Evolutionary conservation across 768 basidiomycete species (phyloP).

Genomic region (Sarcodon sp.): DNA sequence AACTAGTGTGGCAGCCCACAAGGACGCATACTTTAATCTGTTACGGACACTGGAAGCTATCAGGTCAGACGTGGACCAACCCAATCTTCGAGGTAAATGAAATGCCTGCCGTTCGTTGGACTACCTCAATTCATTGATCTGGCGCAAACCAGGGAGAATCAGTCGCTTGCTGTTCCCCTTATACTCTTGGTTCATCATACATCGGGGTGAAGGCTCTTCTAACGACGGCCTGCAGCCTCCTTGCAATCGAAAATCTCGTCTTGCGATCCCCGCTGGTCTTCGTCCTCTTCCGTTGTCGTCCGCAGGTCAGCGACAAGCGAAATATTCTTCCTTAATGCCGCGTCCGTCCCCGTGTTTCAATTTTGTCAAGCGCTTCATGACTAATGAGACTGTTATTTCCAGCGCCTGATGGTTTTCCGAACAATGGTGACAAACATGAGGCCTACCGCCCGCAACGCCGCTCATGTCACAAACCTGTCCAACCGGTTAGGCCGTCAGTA

Average conservation of each 20-base stretch:
- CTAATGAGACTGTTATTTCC: neutral
- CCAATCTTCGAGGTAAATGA: conserved; percentile 4
- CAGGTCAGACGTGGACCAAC: conserved; percentile 3
- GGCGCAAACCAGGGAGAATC: conserved; percentile 15
- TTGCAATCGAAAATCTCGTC: neutral
- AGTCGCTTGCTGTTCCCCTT: conserved; percentile 20
- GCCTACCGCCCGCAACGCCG: neutral
- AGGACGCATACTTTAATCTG: conserved; percentile 35
- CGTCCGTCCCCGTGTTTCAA: neutral
- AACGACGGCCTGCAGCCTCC: conserved; percentile 21
- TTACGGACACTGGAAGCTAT: conserved; percentile 14
- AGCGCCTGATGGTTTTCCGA: neutral
- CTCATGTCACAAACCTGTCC: neutral
- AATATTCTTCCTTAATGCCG: conserved; percentile 1
- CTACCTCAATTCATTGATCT: neutral
- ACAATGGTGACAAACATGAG: neutral
- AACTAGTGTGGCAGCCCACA: conserved; percentile 23
- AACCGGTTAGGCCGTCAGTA: neutral
- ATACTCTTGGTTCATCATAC: conserved; percentile 17
- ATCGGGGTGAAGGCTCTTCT: conserved; percentile 17
- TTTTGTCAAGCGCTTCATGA: no score
- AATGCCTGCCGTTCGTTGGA: neutral
- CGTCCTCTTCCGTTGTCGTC: neutral
- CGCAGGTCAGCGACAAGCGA: neutral
- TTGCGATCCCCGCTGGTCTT: neutral